Conservation (phyloP, 257 asterid species). For the Primulina huaijiensis region DNA sequence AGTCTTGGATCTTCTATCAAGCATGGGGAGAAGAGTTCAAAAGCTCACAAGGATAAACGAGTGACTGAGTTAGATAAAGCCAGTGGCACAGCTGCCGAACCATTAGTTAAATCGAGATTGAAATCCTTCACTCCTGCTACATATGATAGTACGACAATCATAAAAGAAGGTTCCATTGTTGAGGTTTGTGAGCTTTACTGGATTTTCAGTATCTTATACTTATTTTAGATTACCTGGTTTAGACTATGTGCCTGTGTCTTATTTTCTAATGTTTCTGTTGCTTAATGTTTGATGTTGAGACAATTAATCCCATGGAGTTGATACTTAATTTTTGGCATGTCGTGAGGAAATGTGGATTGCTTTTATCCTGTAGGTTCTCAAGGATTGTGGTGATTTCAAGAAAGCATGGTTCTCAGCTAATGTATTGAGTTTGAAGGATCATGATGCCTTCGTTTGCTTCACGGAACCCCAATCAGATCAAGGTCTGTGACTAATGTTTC, state of each 20-base stretch:
- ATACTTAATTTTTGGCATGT: constrained; percentile 12
- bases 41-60: constrained; percentile 38
- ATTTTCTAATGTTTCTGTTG: constrained; percentile 2
- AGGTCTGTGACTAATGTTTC: constrained; percentile 48
- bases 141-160: constrained; percentile 32
- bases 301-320: not conserved
- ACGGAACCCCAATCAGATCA: constrained; percentile 53
- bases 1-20: constrained; percentile 29
- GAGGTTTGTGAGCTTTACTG: constrained; percentile 60
- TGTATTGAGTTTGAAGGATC: constrained; percentile 61
- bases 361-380: constrained; percentile 60
- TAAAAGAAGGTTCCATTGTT: constrained; percentile 67
- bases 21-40: constrained; percentile 36
- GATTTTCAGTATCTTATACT: not conserved
- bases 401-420: constrained; percentile 80
- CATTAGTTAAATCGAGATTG: constrained; percentile 34
- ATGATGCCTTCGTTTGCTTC: constrained; percentile 70
- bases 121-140: constrained; percentile 14
- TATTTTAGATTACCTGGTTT: constrained; percentile 3
- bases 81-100: constrained; percentile 37
- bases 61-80: constrained; percentile 36
- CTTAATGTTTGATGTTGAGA: constrained; percentile 3
- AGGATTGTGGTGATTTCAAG: constrained; percentile 55
- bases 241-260: constrained; percentile 10
- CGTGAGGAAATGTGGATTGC: constrained; percentile 20